Evolutionary conservation across 768 basidiomycete genomes (phyloP).

Genomic region (Amanita phalloides): DNA sequence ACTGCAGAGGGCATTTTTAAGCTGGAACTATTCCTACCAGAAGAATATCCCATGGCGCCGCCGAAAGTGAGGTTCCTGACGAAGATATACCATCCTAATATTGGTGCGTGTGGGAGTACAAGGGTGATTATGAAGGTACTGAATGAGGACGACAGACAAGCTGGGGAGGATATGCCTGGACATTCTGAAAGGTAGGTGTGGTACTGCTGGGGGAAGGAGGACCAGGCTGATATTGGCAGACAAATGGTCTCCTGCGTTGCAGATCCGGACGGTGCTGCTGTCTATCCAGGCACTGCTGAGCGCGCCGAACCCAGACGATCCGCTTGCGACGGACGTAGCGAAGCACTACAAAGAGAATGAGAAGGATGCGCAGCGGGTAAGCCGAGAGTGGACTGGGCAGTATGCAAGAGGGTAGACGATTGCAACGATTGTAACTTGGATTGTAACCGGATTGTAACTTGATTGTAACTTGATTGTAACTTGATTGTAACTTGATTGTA

Average conservation of each 20-base stretch:
- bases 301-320: slow-evolving; percentile 95
- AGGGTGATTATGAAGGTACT: slow-evolving; percentile 3
- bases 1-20: slow-evolving; percentile 78
- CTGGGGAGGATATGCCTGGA: slow-evolving; percentile 97
- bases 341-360: slow-evolving; percentile 99
- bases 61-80: slow-evolving; percentile 97
- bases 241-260: slow-evolving; percentile 98
- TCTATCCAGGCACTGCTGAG: slow-evolving; percentile 95
- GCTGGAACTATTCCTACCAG: slow-evolving; percentile 95
- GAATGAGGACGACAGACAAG: slow-evolving; percentile 59
- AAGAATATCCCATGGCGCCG: slow-evolving; percentile 99
- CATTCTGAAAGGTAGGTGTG: slow-evolving; percentile 77
- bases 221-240: slow-evolving; percentile 33
- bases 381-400: slow-evolving; percentile 90
- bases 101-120: slow-evolving; percentile 51
- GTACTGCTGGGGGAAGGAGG: background rate
- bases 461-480: too few species aligned
- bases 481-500: too few species aligned
- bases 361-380: slow-evolving; percentile 84
- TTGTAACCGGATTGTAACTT: too few species aligned
- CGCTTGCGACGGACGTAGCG: slow-evolving; percentile 88
- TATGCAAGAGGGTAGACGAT: slow-evolving; percentile 41
- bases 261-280: slow-evolving; percentile 95
- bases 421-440: too few species aligned
- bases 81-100: slow-evolving; percentile 99